Conservation (phyloP, 257 asterid species). For the Solanum lignicaule region DNA sequence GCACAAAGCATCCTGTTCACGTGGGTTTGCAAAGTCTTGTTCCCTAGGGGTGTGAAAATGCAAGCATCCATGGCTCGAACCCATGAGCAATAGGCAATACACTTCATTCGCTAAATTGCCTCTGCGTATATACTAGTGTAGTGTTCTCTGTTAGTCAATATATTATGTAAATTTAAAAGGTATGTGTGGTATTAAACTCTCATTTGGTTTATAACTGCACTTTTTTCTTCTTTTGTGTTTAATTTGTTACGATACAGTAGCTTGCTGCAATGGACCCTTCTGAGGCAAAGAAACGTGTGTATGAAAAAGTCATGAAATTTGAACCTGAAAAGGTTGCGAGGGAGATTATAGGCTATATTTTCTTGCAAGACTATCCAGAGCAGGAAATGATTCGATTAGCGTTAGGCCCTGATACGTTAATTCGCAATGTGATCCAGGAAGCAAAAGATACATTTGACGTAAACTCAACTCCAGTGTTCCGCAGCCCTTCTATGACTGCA, state of each 20-base stretch:
- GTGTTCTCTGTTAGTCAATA: neutral
- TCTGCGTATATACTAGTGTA: neutral
- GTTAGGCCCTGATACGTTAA: constrained; percentile 55
- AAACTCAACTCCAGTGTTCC: constrained; percentile 24
- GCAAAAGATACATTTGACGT: constrained; percentile 29
- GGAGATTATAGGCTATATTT: constrained; percentile 60
- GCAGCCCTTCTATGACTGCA: constrained; percentile 40
- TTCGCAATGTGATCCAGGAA: constrained; percentile 38
- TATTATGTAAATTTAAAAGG: neutral
- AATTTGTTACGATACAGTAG: neutral
- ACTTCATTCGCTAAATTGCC: neutral
- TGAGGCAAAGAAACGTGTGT: constrained; percentile 55
- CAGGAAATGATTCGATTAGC: constrained; percentile 87
- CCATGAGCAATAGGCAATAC: neutral
- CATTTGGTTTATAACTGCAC: neutral
- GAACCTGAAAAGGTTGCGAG: constrained; percentile 60
- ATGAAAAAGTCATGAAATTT: constrained; percentile 32
- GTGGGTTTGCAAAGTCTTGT: neutral
- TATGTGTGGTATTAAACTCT: neutral
- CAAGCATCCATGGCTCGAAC: neutral
- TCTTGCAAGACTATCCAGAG: constrained; percentile 42
- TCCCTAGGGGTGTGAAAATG: neutral
- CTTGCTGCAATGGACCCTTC: constrained; percentile 37
- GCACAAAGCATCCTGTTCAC: neutral
- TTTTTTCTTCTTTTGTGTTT: neutral